phyloP scores from a whole-genome alignment of 441 rosid genomes.

The Eruca vesicaria region DNA sequence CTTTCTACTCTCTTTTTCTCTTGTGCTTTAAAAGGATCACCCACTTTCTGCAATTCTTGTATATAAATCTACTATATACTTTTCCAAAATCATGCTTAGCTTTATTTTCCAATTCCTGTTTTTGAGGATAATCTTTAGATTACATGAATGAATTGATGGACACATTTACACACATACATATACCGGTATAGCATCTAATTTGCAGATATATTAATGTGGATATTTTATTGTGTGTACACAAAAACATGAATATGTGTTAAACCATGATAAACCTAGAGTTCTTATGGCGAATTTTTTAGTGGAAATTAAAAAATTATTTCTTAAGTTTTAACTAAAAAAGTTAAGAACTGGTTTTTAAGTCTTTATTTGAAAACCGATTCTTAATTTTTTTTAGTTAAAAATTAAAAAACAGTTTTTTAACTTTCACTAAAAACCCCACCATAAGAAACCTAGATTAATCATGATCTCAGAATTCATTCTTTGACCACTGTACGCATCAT shows the following conservation, averaged over 20 bases:
- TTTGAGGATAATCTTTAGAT: conserved; percentile 71
- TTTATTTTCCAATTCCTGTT: conserved; percentile 66
- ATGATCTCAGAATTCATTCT: not conserved
- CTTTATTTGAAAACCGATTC: too few relatives aligned
- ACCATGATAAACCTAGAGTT: too few relatives aligned
- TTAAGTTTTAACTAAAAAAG: too few relatives aligned
- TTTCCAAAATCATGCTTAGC: conserved; percentile 45
- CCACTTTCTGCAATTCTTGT: conserved; percentile 75
- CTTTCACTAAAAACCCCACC: too few relatives aligned
- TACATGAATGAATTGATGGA: conserved; percentile 41
- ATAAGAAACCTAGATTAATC: too few relatives aligned
- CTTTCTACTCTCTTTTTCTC: conserved; percentile 16
- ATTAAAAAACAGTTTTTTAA: too few relatives aligned
- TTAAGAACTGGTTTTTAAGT: too few relatives aligned
- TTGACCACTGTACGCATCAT: not conserved
- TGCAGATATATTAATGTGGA: conserved; percentile 1
- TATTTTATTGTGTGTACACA: conserved; percentile 23
- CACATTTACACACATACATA: conserved; percentile 2
- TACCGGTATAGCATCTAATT: conserved; percentile 5
- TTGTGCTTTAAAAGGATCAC: conserved; percentile 72
- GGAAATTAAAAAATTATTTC: too few relatives aligned
- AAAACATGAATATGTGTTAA: too few relatives aligned
- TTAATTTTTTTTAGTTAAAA: too few relatives aligned
- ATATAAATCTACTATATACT: conserved; percentile 25
- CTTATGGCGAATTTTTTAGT: too few relatives aligned